These are phyloP conservation scores for Pseudogymnoascus sp. DNA, from an alignment of 2,329 filamentous ascomycete genomes.

Conservation along the genomic window DNA sequence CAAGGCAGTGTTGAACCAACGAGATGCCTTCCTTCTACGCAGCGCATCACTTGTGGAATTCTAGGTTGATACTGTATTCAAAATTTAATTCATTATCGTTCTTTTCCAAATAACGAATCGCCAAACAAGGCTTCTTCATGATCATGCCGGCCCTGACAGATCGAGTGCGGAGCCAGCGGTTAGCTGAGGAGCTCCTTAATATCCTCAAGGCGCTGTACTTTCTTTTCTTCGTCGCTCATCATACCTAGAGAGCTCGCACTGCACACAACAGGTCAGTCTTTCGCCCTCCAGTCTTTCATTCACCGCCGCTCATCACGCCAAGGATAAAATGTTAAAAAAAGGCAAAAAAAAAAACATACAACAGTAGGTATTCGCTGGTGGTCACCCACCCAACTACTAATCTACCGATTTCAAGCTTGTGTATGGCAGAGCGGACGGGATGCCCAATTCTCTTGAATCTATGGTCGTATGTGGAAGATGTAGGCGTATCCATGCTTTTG, in stretches of 20 bases:
- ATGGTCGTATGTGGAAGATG: slow-evolving; percentile 21
- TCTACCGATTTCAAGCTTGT: slow-evolving; percentile 24
- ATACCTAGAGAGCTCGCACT: slow-evolving; percentile 92
- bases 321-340: neutral
- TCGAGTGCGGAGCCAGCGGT: neutral
- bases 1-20: no score
- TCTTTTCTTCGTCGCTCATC: slow-evolving; percentile 92
- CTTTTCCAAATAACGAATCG: neutral
- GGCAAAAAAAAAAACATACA: slow-evolving; percentile 20
- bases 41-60: neutral
- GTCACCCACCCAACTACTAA: slow-evolving; percentile 28
- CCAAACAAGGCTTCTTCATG: neutral
- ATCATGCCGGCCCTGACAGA: neutral
- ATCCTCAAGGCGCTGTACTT: slow-evolving; percentile 82
- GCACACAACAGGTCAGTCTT: slow-evolving; percentile 16
- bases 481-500: neutral
- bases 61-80: neutral
- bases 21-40: neutral
- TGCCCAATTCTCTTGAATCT: slow-evolving; percentile 24
- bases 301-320: neutral
- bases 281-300: neutral
- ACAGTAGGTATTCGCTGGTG: slow-evolving; percentile 24
- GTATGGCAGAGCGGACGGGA: slow-evolving; percentile 24
- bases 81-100: neutral
- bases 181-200: slow-evolving; percentile 80